Percentiles rank a stretch among this genome's conserved stretches.
These are phyloP conservation scores for Pseudophaeomoniella oleicola DNA, from an alignment of 2,329 filamentous ascomycete species.

Conservation along the genomic window DNA sequence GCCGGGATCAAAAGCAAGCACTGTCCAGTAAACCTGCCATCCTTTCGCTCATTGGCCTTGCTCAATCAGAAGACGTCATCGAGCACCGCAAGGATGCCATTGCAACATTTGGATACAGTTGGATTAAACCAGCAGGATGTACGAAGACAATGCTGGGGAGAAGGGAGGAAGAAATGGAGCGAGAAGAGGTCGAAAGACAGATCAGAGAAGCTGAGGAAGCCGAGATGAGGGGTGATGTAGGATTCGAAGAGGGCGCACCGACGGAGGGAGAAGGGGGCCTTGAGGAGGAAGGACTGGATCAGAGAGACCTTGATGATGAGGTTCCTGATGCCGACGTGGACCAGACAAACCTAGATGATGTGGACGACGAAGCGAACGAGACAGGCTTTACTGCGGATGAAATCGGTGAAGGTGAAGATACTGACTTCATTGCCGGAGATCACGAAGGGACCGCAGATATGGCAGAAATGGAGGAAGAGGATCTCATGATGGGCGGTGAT, in stretches of 20 bases:
- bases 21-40: background rate
- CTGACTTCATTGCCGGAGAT: background rate
- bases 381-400: background rate
- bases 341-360: constrained; percentile 24
- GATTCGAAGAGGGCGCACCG: constrained; percentile 22
- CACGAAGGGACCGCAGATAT: background rate
- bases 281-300: constrained; percentile 19
- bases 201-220: constrained; percentile 44
- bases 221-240: constrained; percentile 18
- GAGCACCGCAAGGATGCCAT: constrained; percentile 67
- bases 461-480: constrained; percentile 9
- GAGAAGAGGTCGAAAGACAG: constrained; percentile 68
- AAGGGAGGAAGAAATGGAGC: constrained; percentile 77
- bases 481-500: constrained; percentile 40
- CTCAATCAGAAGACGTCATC: constrained; percentile 62
- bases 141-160: constrained; percentile 80
- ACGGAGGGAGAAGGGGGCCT: constrained; percentile 18
- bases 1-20: background rate
- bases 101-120: constrained; percentile 71
- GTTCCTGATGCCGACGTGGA: constrained; percentile 29
- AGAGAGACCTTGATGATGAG: constrained; percentile 30
- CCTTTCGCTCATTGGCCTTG: constrained; percentile 47
- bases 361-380: constrained; percentile 27
- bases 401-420: constrained; percentile 33
- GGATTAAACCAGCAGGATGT: constrained; percentile 81